These are phyloP conservation scores for Escallonia rubra DNA, from an alignment of 129 eudicot species.

Conservation along the genomic window DNA sequence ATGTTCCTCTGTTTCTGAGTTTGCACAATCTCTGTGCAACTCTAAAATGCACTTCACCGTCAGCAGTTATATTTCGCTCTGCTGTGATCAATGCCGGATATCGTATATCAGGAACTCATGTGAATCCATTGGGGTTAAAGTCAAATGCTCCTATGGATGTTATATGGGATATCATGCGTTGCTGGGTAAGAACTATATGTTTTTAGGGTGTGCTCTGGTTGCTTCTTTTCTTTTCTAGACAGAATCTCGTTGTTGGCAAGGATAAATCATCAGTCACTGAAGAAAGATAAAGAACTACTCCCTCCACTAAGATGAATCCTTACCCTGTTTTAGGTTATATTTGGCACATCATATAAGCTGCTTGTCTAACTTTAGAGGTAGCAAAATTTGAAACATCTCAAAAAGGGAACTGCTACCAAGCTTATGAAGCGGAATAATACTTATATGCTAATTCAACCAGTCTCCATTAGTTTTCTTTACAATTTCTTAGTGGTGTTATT, in stretches of 20 bases:
- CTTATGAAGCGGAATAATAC: too few relatives aligned
- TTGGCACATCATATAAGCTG: too few relatives aligned
- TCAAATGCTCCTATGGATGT: slow-evolving; percentile 98
- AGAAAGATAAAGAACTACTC: neutral
- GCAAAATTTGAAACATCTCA: too few relatives aligned
- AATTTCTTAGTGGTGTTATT: too few relatives aligned
- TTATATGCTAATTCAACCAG: too few relatives aligned
- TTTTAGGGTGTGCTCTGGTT: slow-evolving; percentile 1
- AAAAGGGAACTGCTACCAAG: too few relatives aligned
- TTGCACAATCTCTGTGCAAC: slow-evolving; percentile 94
- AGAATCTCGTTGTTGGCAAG: neutral
- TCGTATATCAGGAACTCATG: slow-evolving; percentile 97
- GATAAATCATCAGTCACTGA: neutral
- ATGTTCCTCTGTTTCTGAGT: slow-evolving; percentile 88
- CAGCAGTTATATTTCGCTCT: slow-evolving; percentile 86
- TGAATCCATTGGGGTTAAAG: slow-evolving; percentile 81
- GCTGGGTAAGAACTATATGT: slow-evolving; percentile 63
- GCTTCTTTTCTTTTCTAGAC: neutral
- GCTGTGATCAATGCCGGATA: slow-evolving; percentile 99
- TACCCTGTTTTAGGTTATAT: too few relatives aligned
- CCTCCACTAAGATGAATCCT: too few relatives aligned
- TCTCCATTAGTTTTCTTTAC: too few relatives aligned
- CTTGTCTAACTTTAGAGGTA: too few relatives aligned
- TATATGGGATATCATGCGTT: slow-evolving; percentile 99
- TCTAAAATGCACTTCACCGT: slow-evolving; percentile 91